Base-by-base conservation (phyloP, 2,329 filamentous ascomycete species). In the Neurospora sp. region DNA sequence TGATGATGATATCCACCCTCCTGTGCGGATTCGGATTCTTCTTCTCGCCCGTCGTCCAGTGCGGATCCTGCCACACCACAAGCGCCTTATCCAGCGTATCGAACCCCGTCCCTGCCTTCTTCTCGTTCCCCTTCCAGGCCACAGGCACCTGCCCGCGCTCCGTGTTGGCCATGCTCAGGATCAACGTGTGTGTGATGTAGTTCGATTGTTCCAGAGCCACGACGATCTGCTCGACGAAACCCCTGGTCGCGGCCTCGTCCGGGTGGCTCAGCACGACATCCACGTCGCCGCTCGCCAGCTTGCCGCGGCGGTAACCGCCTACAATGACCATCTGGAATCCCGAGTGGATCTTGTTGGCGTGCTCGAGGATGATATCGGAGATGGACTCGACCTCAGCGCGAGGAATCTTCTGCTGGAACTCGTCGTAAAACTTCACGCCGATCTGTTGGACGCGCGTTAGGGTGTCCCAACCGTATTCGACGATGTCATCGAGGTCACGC, bases 31-130 rank as follows among this genome's bases (percentile, higher is more conserved):
- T 92, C 0, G 88, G 85, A 71, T 93, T 94, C 75, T 86, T 87
- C 1, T 80, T 79, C 5, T 72, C 69, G 3, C 80, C 78, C 78
- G 81, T 81, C 23, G 76, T 77, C 73, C 82, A 86, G 4, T 79
- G 67, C 0, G 90, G 90, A 76, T 93, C 84, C 77, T 97, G 92
- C 95, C 95, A 98, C 0, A 97, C 93, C 0, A 97, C 91, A 68
- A 98, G 82, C 0, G 93, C 93, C 79, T 97, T 97, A 79, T 98
- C 94, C 0, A 98, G 84, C 0, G 89, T 92, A 77, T 97, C 94
- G 74, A 97, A 97, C 0, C 92, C 92, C 28, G 84, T 81, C 0
- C 85, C 85, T 1, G 82, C 81, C 41, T 75, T 78, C 28, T 73
- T 76, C 39, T 77, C 77, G 66, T 80, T 77, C 0, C 84, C 85